A percentile compares a stretch with the other conserved stretches of the same genome.
Conservation (phyloP, 2,329 filamentous ascomycete genomes). For the Aspergillus sp. region DNA sequence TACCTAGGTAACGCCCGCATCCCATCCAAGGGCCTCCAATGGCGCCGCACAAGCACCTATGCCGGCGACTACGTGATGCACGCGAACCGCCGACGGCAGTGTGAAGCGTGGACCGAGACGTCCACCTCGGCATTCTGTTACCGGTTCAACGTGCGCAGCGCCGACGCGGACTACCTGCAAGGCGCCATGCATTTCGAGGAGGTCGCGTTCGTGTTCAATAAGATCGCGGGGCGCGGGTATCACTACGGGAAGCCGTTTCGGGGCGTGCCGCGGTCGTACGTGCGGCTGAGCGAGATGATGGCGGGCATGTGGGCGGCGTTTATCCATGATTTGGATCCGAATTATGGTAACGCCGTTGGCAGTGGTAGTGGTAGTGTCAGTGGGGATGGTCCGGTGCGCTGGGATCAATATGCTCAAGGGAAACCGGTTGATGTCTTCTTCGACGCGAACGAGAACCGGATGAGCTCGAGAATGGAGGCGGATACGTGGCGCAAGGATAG, state of each 20-base stretch:
- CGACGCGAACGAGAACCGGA: conserved; percentile 37
- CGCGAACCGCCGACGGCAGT: conserved; percentile 47
- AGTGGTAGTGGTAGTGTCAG: no score
- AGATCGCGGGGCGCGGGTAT: conserved; percentile 43
- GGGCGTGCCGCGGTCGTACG: conserved; percentile 35
- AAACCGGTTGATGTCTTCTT: conserved; percentile 44
- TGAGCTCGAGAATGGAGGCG: conserved; percentile 31
- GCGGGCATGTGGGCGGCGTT: conserved; percentile 47
- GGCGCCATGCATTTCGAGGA: conserved; percentile 51
- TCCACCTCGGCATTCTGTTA: conserved; percentile 51
- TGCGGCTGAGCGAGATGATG: conserved; percentile 42
- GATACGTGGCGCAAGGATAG: conserved; percentile 39
- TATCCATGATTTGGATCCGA: conserved; percentile 41
- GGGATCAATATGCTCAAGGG: conserved; percentile 39
- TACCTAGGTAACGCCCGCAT: conserved; percentile 28
- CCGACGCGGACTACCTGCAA: conserved; percentile 34
- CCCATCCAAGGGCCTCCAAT: conserved; percentile 39
- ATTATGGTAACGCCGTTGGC: conserved; percentile 17
- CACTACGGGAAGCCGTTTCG: conserved; percentile 28
- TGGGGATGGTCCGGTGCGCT: conserved; percentile 20
- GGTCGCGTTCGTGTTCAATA: conserved; percentile 49
- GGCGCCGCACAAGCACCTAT: conserved; percentile 48
- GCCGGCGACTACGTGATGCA: conserved; percentile 50
- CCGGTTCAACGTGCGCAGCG: conserved; percentile 50
- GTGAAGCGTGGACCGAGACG: conserved; percentile 43